phyloP scores from a whole-genome alignment of 148 eudicot species.

The Gaultheria prostrata region DNA sequence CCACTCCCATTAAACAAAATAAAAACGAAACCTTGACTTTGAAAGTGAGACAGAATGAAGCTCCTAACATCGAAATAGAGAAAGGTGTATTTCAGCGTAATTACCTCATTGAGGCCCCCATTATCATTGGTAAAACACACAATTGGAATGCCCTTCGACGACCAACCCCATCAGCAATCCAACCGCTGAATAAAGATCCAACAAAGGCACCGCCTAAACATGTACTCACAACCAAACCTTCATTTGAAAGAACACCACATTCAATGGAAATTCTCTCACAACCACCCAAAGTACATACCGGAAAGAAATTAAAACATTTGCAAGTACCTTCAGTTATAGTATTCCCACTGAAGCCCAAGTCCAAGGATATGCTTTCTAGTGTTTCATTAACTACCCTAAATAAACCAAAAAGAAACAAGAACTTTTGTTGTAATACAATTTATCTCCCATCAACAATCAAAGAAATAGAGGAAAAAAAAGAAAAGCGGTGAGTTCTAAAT shows the following conservation, averaged over 20 bases:
- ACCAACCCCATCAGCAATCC: slow-evolving; percentile 81
- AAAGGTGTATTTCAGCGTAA: background rate
- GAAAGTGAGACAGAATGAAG: background rate
- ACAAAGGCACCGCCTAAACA: slow-evolving; percentile 84
- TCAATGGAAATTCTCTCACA: background rate
- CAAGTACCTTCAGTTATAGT: slow-evolving; percentile 80
- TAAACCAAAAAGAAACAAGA: slow-evolving; percentile 25
- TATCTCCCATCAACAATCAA: slow-evolving; percentile 1
- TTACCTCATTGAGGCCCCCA: slow-evolving; percentile 83
- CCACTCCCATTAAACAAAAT: background rate
- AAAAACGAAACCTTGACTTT: background rate
- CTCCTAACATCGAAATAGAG: background rate
- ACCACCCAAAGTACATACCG: background rate
- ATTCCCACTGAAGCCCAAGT: slow-evolving; percentile 77
- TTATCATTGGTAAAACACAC: slow-evolving; percentile 77
- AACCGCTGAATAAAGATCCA: slow-evolving; percentile 84
- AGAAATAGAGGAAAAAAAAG: background rate
- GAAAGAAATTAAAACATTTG: background rate
- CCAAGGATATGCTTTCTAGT: slow-evolving; percentile 74
- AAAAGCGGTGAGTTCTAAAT: background rate
- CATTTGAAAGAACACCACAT: slow-evolving; percentile 13
- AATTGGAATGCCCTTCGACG: slow-evolving; percentile 77
- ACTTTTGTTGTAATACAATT: slow-evolving; percentile 4
- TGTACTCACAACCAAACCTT: slow-evolving; percentile 86
- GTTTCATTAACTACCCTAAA: slow-evolving; percentile 89